Percentiles rank a stretch among this genome's conserved stretches.
Conservation (phyloP, 139 green algal species). For the Micractinium conductrix region DNA sequence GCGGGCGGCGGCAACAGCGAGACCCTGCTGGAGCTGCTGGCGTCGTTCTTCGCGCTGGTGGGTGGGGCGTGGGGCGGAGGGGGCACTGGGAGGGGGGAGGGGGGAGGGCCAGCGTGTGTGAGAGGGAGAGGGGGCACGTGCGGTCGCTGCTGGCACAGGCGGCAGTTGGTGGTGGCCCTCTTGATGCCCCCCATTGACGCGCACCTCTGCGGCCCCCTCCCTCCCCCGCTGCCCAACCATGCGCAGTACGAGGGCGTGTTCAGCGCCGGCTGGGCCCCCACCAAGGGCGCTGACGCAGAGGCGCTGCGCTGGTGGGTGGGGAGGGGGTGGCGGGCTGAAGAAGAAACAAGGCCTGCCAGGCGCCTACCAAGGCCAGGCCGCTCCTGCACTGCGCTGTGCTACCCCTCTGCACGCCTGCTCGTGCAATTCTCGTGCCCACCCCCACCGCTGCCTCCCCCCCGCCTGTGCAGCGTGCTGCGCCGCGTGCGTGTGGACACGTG, state of each 20-base stretch:
- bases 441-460: background rate
- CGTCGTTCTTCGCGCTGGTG: slow-evolving; percentile 42
- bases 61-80: background rate
- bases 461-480: slow-evolving; percentile 21
- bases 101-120: too few relatives aligned
- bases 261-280: background rate
- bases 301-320: slow-evolving; percentile 7
- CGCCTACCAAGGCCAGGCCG: too few relatives aligned
- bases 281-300: background rate
- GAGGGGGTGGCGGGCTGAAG: too few relatives aligned
- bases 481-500: slow-evolving; percentile 39
- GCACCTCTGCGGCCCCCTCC: background rate
- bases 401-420: too few relatives aligned
- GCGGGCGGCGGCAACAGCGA: slow-evolving; percentile 28
- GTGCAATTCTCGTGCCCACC: background rate
- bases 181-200: too few relatives aligned
- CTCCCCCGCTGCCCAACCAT: too few relatives aligned
- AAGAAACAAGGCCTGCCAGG: too few relatives aligned
- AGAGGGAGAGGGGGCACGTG: too few relatives aligned
- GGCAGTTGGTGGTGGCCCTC: too few relatives aligned
- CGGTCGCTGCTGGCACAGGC: too few relatives aligned
- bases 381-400: background rate
- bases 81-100: too few relatives aligned
- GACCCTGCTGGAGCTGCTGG: slow-evolving; percentile 45
- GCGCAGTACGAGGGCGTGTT: slow-evolving; percentile 4